phyloP scores from a whole-genome alignment of 1,139 yeast species.

The Blastobotrys raffinosifermentans region DNA sequence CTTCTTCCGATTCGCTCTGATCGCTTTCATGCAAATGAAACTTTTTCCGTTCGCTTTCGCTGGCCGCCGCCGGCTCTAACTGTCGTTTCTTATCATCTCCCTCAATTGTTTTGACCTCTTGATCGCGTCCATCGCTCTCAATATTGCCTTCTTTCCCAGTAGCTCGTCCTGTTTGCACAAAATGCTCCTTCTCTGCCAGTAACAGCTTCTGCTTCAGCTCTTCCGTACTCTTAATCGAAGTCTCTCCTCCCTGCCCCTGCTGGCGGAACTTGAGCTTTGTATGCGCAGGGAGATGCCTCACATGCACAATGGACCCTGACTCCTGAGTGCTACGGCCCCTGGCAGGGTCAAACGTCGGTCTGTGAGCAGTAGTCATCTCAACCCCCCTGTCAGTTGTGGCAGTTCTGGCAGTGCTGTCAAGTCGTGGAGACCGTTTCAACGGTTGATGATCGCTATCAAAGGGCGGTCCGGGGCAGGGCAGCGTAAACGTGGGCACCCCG shows the following conservation, averaged over 20 bases:
- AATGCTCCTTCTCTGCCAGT: slow-evolving; percentile 11
- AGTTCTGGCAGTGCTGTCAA: too few relatives aligned
- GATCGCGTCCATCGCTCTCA: slow-evolving; percentile 9
- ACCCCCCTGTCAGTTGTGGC: too few relatives aligned
- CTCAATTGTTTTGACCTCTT: slow-evolving; percentile 6
- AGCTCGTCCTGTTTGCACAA: slow-evolving; percentile 10
- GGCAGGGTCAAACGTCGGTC: slow-evolving; percentile 87
- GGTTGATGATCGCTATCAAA: too few relatives aligned
- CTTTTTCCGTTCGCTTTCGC: slow-evolving; percentile 15
- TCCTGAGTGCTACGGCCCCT: slow-evolving; percentile 49
- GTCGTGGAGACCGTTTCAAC: too few relatives aligned
- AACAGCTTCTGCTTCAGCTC: slow-evolving; percentile 23
- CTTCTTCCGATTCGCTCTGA: slow-evolving; percentile 20
- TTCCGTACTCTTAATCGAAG: slow-evolving; percentile 19
- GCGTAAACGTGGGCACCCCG: too few relatives aligned
- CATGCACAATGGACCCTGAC: slow-evolving; percentile 50
- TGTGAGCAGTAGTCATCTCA: slow-evolving; percentile 90
- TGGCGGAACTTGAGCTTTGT: slow-evolving; percentile 55
- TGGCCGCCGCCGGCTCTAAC: slow-evolving; percentile 10
- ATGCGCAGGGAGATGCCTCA: slow-evolving; percentile 68
- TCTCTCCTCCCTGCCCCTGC: slow-evolving; percentile 33
- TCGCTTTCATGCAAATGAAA: neutral
- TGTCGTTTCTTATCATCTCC: slow-evolving; percentile 12
- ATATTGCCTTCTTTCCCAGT: slow-evolving; percentile 13
- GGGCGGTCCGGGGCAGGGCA: too few relatives aligned